Conservation (phyloP, 148 eudicot genomes). For the Rhododendron ovatum region DNA sequence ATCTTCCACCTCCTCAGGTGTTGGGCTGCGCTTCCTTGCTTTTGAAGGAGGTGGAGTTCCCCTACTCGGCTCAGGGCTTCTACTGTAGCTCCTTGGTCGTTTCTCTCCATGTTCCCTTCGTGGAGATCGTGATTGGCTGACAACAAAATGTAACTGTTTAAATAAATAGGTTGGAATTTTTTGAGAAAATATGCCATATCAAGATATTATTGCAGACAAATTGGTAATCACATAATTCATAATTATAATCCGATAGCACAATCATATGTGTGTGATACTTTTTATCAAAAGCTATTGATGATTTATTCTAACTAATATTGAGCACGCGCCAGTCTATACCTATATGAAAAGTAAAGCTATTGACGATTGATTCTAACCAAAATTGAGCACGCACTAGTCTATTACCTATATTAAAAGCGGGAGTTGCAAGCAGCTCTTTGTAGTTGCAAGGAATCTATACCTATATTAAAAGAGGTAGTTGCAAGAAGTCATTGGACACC, state of each 20-base stretch:
- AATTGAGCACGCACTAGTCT: too few species aligned
- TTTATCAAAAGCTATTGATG: too few species aligned
- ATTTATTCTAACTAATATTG: too few species aligned
- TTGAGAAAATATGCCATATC: background rate
- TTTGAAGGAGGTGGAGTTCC: conserved; percentile 37
- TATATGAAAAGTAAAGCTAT: too few species aligned
- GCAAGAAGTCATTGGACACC: background rate
- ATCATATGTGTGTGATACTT: too few species aligned
- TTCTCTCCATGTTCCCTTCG: conserved; percentile 50
- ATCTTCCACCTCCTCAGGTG: conserved; percentile 47
- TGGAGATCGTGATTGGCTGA: conserved; percentile 75
- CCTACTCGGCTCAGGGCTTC: conserved; percentile 53
- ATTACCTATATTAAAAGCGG: background rate
- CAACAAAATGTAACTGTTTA: background rate
- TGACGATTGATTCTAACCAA: too few species aligned
- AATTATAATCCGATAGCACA: too few species aligned
- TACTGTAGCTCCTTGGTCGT: conserved; percentile 50
- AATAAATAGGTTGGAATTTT: too few species aligned
- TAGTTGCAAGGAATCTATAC: background rate
- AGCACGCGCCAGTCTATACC: too few species aligned
- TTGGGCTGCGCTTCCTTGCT: conserved; percentile 51
- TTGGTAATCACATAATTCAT: too few species aligned
- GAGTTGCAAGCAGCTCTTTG: background rate
- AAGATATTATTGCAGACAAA: background rate
- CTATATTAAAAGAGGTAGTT: background rate